Evolutionary conservation across 768 basidiomycete species (phyloP), one percentile per base, ranked within the genome.

Genomic region (Pleurotus tuoliensis): DNA sequence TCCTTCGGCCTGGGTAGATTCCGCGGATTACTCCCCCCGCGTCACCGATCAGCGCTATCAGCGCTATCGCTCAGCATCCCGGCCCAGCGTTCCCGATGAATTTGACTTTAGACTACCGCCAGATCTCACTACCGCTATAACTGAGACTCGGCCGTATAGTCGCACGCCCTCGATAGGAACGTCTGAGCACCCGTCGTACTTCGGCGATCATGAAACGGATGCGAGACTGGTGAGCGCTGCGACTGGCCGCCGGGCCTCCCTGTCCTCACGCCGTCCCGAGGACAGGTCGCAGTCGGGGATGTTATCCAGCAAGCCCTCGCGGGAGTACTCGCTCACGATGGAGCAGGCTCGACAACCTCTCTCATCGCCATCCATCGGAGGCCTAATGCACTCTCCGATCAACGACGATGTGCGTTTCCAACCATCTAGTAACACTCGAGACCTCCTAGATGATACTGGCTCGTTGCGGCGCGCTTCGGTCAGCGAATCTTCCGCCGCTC

Each of bases 311-410:
- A 53, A 41, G 20, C 22, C 39, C 15, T 39, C 51, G 8, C 37
- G 51, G 16, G 51, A 53, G 39, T 38, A 53, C 11, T 53, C 51
- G 39, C 51, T 53, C 24, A 53, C 51, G 22, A 53, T 53, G 51
- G 51, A 53, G 8, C 39, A 37, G 2, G 51, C 51, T 5, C 15
- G 27, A 24, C 51, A 53, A 22, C 51, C 51, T 24, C 37, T 53
- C 22, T 41, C 37, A 13, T 53, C 51, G 9, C 51, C 51, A n/a
- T 40, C 51, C 15, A 53, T 53, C 39, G 39, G 39, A 7, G 39
- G 37, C 3, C 8, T n/a, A 7, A 53, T 43, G 39, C 41, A 27
- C 15, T 53, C 51, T 9, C 51, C 51, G n/a, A 24, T 41, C 18
- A 25, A 37, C 15, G 51, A 53, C 24, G 51, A 53, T 12, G n/a